Conservation (phyloP, 1,284 basidiomycete genomes). For the Microbotryomycetes sp. region DNA sequence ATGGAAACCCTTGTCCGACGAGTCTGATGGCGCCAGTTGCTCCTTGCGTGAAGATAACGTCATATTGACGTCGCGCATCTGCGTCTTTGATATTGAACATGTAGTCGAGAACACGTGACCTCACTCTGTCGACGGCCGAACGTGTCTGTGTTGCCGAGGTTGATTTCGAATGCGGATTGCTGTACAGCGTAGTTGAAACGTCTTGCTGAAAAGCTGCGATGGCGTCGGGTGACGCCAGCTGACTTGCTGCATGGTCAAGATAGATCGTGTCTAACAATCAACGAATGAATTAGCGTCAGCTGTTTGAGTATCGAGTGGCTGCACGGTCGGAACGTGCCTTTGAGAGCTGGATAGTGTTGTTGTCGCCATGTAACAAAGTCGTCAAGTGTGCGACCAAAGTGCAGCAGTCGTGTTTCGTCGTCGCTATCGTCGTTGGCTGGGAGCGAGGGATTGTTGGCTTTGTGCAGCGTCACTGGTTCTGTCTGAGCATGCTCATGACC, state of each 20-base stretch:
- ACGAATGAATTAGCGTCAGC: neutral
- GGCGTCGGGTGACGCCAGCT: constrained; percentile 37
- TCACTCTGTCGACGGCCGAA: constrained; percentile 31
- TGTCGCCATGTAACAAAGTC: constrained; percentile 9
- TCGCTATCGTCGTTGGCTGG: too few species aligned
- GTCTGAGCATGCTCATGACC: too few species aligned
- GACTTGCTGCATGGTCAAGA: constrained; percentile 40
- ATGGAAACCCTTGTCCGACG: constrained; percentile 71
- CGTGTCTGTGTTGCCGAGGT: constrained; percentile 35
- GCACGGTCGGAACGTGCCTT: constrained; percentile 14
- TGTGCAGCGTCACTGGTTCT: too few species aligned
- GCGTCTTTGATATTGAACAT: constrained; percentile 45
- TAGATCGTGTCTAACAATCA: constrained; percentile 29
- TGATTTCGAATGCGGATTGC: constrained; percentile 41
- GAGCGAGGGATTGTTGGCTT: too few species aligned
- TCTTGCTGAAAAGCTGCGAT: constrained; percentile 25
- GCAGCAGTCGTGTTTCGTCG: too few species aligned
- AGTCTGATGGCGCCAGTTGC: constrained; percentile 70
- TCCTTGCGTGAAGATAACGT: constrained; percentile 73
- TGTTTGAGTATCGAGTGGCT: neutral
- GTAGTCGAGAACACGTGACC: constrained; percentile 34
- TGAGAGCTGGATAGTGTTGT: constrained; percentile 28
- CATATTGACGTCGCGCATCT: constrained; percentile 55
- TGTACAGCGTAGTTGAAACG: constrained; percentile 34
- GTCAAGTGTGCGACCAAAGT: neutral